Percentiles rank a stretch among this genome's conserved stretches.
Conservation (phyloP, 495 filamentous ascomycete genomes). For the Tetracladium marchalianum region DNA sequence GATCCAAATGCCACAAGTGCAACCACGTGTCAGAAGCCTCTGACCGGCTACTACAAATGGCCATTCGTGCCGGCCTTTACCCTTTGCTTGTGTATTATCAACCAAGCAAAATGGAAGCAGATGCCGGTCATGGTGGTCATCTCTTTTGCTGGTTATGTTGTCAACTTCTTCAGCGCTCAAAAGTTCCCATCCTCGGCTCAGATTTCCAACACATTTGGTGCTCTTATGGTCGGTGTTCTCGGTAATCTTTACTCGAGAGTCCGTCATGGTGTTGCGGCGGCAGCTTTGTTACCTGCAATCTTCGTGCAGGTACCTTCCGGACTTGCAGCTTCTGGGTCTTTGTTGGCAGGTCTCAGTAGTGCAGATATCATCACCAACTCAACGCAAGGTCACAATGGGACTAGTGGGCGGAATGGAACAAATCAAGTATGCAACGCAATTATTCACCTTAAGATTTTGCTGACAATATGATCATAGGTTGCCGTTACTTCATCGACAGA, state of each 20-base stretch:
- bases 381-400: conserved; percentile 14
- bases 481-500: conserved; percentile 12
- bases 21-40: conserved; percentile 59
- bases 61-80: conserved; percentile 77
- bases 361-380: conserved; percentile 66
- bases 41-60: conserved; percentile 52
- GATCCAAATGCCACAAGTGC: conserved; percentile 63
- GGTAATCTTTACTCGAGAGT: conserved; percentile 82
- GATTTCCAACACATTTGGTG: conserved; percentile 74
- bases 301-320: conserved; percentile 92
- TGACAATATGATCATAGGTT: conserved; percentile 3
- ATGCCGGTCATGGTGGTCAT: conserved; percentile 79
- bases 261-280: conserved; percentile 77
- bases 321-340: conserved; percentile 70
- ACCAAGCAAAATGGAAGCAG: conserved; percentile 85
- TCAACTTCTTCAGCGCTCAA: conserved; percentile 68
- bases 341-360: conserved; percentile 75
- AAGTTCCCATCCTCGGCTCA: conserved; percentile 70
- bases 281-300: conserved; percentile 83
- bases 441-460: neutral
- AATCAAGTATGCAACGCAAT: conserved; percentile 7
- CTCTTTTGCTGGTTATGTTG: conserved; percentile 74
- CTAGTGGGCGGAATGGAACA: conserved; percentile 9
- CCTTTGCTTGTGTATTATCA: conserved; percentile 72
- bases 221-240: conserved; percentile 74